Percentiles rank a stretch among this genome's conserved stretches.
phyloP scores from a whole-genome alignment of 75 land plant species.

The Sequoiadendron giganteum region DNA sequence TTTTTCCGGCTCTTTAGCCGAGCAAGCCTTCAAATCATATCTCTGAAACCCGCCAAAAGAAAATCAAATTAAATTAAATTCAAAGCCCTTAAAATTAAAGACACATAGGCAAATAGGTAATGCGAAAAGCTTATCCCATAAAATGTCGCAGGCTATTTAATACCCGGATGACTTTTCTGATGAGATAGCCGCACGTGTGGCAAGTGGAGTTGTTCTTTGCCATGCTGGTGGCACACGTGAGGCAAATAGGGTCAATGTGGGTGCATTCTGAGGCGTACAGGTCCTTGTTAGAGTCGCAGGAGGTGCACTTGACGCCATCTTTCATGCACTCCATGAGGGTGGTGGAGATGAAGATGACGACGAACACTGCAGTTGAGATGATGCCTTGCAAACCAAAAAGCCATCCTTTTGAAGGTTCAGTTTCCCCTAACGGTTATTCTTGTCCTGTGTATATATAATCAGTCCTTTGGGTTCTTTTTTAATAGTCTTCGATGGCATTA shows the following conservation, averaged over 20 bases:
- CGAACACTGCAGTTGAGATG: no score
- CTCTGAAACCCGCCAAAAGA: neutral
- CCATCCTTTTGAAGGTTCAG: no score
- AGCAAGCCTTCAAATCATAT: neutral
- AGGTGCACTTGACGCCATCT: neutral
- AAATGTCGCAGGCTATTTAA: neutral
- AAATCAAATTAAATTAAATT: neutral
- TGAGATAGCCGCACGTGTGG: neutral
- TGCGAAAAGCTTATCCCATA: neutral
- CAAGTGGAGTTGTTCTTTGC: neutral
- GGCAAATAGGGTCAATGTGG: neutral
- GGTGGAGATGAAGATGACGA: neutral
- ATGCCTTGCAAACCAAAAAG: no score
- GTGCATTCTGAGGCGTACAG: neutral
- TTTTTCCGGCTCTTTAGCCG: neutral
- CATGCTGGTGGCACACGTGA: neutral
- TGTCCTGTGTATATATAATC: no score
- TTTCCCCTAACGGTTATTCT: no score
- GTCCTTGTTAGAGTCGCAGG: neutral
- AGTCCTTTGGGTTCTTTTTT: no score
- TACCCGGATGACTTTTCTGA: neutral
- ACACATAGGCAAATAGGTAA: no score
- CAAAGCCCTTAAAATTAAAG: neutral
- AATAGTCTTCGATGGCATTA: no score
- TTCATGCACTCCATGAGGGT: neutral